Conservation (phyloP, 2,329 filamentous ascomycete genomes). For the Penicillium aurantiogriseum region DNA sequence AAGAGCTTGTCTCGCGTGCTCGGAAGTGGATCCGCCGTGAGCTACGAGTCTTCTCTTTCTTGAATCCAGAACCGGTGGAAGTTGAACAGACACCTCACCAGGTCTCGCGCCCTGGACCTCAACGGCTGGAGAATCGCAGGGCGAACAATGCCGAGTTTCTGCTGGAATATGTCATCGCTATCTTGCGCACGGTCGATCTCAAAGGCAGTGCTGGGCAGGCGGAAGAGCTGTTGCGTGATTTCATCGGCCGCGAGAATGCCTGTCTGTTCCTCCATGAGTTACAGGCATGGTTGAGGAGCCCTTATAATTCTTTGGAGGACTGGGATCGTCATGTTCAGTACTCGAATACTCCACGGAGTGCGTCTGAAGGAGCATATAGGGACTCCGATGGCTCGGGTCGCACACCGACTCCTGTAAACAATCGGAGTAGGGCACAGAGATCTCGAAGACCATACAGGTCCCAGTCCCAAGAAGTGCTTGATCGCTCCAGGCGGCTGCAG, state of each 20-base stretch:
- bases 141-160: constrained; percentile 77
- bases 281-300: constrained; percentile 77
- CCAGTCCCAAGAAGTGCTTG: not conserved
- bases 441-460: constrained; percentile 2
- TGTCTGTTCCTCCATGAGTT: constrained; percentile 81
- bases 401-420: not conserved
- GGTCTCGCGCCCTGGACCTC: constrained; percentile 29
- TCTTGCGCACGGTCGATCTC: constrained; percentile 78
- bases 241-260: constrained; percentile 71
- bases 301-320: constrained; percentile 66
- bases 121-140: constrained; percentile 44
- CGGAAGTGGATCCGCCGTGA: constrained; percentile 81
- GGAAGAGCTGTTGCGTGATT: constrained; percentile 75
- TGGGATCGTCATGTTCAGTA: constrained; percentile 86
- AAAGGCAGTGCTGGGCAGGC: constrained; percentile 76
- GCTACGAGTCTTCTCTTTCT: constrained; percentile 75
- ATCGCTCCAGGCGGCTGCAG: constrained; percentile 4
- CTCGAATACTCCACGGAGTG: constrained; percentile 22
- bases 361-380: not conserved
- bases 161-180: constrained; percentile 79
- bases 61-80: constrained; percentile 46
- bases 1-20: constrained; percentile 71
- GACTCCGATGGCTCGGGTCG: constrained; percentile 13
- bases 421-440: not conserved
- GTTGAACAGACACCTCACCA: constrained; percentile 15